Evolutionary conservation across 768 basidiomycete species (phyloP), one percentile per base, ranked within the genome.

Genomic region (Tricholoma bakamatsutake): DNA sequence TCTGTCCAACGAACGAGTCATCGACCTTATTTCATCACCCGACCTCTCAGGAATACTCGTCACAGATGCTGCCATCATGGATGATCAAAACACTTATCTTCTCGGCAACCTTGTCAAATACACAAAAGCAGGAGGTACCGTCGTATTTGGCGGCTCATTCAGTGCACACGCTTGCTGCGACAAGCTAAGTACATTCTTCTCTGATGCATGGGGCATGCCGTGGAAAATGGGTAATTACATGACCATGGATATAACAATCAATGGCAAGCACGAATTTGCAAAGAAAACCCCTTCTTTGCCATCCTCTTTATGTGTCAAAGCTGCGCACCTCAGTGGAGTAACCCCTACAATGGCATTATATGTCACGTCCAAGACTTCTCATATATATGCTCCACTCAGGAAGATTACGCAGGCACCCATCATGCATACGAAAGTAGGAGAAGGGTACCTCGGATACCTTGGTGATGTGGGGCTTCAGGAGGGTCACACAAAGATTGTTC

Each of bases 391-490:
- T 10, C 56, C 52, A 10, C 15, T 31, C 31, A 28, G 27, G n/a
- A 42, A 56, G 11, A 13, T 33, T 24, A 30, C 49, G 4, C 63
- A 74, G 58, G 62, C 66, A 10, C 66, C 74, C 33, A 60, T 73
- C 30, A 62, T 67, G 2, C 60, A 57, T 8, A 54, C 61, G 0
- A 59, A 47, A 8, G 52, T 69, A 15, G 70, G 66, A 5, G 61
- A 65, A 12, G 73, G 73, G 3, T 57, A 54, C 31, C 35, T 75
- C 1, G 72, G 71, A 0, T 75, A 70, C 48, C 66, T 74, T 45
- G 73, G 72, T 4, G 71, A 73, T 54, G 65, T 71, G 40, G 66
- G 66, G 47, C 62, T 65, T 13, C 68, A 66, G 24, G 53, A 55
- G 8, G 66, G 66, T 33, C 62, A 64, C 18, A 67, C 64, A 11